A percentile compares a stretch with the other conserved stretches of the same genome.
Evolutionary conservation across 306 rosid species (phyloP).

Genomic region (Hippophae rhamnoides): DNA sequence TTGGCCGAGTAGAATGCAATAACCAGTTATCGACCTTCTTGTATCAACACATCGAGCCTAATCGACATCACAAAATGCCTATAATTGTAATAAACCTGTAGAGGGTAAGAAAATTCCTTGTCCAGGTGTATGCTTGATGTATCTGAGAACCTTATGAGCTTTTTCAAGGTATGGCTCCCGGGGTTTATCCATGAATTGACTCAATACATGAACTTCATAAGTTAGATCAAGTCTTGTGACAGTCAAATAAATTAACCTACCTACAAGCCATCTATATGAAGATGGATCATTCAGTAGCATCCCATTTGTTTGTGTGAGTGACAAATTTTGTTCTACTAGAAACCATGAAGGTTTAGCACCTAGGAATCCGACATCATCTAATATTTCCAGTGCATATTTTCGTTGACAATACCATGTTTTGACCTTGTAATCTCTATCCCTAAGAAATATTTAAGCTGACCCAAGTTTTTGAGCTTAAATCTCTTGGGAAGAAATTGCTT

Average conservation of each 20-base stretch:
- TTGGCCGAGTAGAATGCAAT: background rate
- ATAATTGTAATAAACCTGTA: background rate
- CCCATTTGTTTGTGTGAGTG: background rate
- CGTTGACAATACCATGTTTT: too few species aligned
- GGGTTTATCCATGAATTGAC: background rate
- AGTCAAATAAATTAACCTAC: conserved; percentile 1
- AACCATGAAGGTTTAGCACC: background rate
- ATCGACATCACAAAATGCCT: background rate
- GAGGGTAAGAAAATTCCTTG: background rate
- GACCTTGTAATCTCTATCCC: too few species aligned
- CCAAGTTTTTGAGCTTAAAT: too few species aligned
- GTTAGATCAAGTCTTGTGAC: background rate
- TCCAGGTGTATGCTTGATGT: background rate
- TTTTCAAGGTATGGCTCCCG: background rate
- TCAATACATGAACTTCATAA: background rate
- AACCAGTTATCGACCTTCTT: background rate
- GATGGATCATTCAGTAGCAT: background rate
- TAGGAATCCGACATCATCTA: background rate
- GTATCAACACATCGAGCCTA: background rate
- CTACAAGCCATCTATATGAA: background rate
- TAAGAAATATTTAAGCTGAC: too few species aligned
- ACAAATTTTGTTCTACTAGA: background rate
- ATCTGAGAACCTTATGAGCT: background rate
- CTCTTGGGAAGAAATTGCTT: too few species aligned
- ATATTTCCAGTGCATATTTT: background rate